Base-by-base conservation (phyloP, 1,139 yeast genomes). In the Suhomyces bribrorum region DNA sequence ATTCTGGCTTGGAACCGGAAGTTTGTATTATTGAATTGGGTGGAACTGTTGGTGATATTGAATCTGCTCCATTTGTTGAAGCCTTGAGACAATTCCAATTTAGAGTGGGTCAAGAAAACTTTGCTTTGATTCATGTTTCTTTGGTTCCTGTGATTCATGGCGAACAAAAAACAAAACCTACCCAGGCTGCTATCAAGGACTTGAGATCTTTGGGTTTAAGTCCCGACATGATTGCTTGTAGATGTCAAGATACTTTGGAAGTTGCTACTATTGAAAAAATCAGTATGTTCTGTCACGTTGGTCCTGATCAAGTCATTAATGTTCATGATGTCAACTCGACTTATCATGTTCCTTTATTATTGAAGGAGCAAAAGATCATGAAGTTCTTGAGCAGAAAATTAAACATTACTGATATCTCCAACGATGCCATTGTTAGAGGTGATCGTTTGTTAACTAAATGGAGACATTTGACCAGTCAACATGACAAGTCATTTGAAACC, bases 1-100 rank as follows among this genome's bases (percentile, higher is more conserved):
- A 86, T 47, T 77, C 92, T 33, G 95, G 95, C 33, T 76, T 83
- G 60, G 87, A 83, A 57, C 92, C 92, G 25, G 97, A 92, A 56
- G 84, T 92, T 40, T 92, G 98, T 76, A 89, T 92, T 58, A 81
- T 92, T 53, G 99, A 92, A 72, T 78, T 92, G 48, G 99, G 99
- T 61, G 99, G 99, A 62, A 92, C 99, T 27, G 98, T 94, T 45
- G 99, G 99, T 61, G 99, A 92, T 62, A 92, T 92, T 59, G 99
- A 92, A 72, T 83, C 95, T 61, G 98, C 98, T 37, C 98, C 99
- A 23, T 92, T 92, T 54, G 97, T 92, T 41, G 99, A 92, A 71
- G 98, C 99, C 23, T 79, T 92, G 51, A 87, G 99, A 74, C 99
- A 92, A 69, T 92, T 92, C 69, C 98, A 92, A 73, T 92, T 92